Evolutionary conservation across 1,284 basidiomycete genomes (phyloP).

Genomic region (Neolentinus lepideus): DNA sequence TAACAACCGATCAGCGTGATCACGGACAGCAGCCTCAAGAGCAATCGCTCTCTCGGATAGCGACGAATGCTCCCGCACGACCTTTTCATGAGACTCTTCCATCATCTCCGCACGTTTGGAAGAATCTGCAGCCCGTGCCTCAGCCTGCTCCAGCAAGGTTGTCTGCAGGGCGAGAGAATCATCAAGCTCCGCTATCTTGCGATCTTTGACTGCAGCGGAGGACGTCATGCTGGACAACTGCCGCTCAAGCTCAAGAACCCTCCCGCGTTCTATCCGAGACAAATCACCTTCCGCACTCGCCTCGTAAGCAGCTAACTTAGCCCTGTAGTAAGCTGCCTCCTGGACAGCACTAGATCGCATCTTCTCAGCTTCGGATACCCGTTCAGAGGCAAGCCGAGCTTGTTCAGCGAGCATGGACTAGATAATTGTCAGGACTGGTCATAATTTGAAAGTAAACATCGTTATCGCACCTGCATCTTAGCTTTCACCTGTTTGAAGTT

Average conservation of each 20-base stretch:
- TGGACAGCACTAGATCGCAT: conserved; percentile 78
- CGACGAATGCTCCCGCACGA: conserved; percentile 63
- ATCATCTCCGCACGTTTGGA: conserved; percentile 75
- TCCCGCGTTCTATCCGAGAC: conserved; percentile 74
- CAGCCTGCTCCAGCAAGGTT: conserved; percentile 73
- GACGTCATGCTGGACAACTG: conserved; percentile 63
- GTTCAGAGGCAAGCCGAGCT: conserved; percentile 71
- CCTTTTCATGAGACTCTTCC: conserved; percentile 74
- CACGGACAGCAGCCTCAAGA: conserved; percentile 68
- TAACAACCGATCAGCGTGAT: conserved; percentile 74
- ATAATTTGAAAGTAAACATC: background rate
- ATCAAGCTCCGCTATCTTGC: conserved; percentile 65
- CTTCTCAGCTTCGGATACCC: conserved; percentile 76
- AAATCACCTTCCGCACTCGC: conserved; percentile 59
- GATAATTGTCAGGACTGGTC: conserved; percentile 9
- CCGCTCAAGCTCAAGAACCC: conserved; percentile 74
- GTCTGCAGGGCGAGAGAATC: conserved; percentile 74
- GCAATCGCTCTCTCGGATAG: conserved; percentile 61
- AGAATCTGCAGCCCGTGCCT: conserved; percentile 78
- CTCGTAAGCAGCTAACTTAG: conserved; percentile 87
- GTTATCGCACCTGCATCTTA: conserved; percentile 78
- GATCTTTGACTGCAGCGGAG: conserved; percentile 63
- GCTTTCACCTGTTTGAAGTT: conserved; percentile 89
- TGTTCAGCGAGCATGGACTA: conserved; percentile 72
- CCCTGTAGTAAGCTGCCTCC: conserved; percentile 95